Conservation (phyloP, 352 stramenopile species). For the Thraustochytrium striatum region DNA sequence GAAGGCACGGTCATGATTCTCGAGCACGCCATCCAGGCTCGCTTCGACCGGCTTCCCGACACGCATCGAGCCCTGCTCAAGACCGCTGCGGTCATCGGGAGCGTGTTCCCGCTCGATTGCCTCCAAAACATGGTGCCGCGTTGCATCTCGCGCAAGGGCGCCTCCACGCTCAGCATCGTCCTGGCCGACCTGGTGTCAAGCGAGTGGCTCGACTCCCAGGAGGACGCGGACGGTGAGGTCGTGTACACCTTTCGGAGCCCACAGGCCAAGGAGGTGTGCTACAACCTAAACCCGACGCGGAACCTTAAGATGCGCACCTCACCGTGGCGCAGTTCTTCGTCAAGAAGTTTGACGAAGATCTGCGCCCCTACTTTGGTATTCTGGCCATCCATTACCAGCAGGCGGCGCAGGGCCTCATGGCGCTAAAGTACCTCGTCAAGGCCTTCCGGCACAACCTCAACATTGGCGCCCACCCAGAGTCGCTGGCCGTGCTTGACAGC, state of each 20-base stretch:
- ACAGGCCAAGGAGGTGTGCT: conserved; percentile 10
- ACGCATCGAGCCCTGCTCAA: conserved; percentile 38
- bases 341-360: conserved; percentile 27
- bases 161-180: not conserved
- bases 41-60: conserved; percentile 19
- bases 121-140: conserved; percentile 19
- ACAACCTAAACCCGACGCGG: conserved; percentile 33
- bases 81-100: conserved; percentile 24
- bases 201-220: conserved; percentile 19
- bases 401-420: conserved; percentile 13
- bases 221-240: not conserved
- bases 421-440: conserved; percentile 25
- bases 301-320: conserved; percentile 35
- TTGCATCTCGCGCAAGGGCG: conserved; percentile 27
- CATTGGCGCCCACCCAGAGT: conserved; percentile 29
- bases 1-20: not conserved
- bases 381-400: not conserved
- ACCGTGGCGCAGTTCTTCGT: conserved; percentile 23
- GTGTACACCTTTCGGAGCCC: conserved; percentile 22
- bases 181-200: conserved; percentile 5
- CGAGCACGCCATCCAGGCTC: conserved; percentile 19
- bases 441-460: not conserved
- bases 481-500: not conserved
- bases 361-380: conserved; percentile 31
- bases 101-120: conserved; percentile 3